phyloP scores from a whole-genome alignment of 345 rosid species.

The Heritiera littoralis region DNA sequence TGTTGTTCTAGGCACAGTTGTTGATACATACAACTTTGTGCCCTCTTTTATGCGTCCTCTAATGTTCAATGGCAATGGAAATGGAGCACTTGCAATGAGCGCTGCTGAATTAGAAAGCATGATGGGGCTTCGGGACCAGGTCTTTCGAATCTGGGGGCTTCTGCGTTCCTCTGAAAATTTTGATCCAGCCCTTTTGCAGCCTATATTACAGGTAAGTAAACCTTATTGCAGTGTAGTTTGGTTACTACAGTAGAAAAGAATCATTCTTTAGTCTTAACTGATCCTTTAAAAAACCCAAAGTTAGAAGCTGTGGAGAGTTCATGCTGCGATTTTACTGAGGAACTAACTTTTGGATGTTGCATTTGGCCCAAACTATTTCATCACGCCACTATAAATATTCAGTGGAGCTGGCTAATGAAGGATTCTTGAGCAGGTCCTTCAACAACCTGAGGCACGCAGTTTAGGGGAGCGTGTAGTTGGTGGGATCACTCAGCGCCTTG shows the following conservation, averaged over 20 bases:
- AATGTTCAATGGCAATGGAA: constrained; percentile 51
- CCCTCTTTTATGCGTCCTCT: constrained; percentile 57
- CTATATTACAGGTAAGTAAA: constrained; percentile 67
- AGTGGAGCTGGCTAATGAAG: constrained; percentile 15
- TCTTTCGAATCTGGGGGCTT: constrained; percentile 77
- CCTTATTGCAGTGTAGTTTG: not conserved
- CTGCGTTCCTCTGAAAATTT: constrained; percentile 71
- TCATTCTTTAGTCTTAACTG: not conserved
- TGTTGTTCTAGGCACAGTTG: constrained; percentile 53
- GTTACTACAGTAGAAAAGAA: not conserved
- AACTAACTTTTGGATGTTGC: not conserved
- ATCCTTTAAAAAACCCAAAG: not conserved
- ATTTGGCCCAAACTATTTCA: not conserved
- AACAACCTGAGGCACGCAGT: constrained; percentile 80
- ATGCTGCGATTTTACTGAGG: not conserved
- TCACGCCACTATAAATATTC: not conserved
- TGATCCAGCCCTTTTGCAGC: constrained; percentile 78
- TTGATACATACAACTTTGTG: constrained; percentile 66
- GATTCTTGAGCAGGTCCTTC: constrained; percentile 62
- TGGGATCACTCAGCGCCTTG: constrained; percentile 83
- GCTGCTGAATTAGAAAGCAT: constrained; percentile 55
- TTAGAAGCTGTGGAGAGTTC: not conserved
- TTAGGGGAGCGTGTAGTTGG: constrained; percentile 76
- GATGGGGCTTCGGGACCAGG: constrained; percentile 73
- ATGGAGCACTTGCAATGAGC: constrained; percentile 58